phyloP scores from a whole-genome alignment of 2,329 filamentous ascomycete genomes.

The Penicillium occitanis region DNA sequence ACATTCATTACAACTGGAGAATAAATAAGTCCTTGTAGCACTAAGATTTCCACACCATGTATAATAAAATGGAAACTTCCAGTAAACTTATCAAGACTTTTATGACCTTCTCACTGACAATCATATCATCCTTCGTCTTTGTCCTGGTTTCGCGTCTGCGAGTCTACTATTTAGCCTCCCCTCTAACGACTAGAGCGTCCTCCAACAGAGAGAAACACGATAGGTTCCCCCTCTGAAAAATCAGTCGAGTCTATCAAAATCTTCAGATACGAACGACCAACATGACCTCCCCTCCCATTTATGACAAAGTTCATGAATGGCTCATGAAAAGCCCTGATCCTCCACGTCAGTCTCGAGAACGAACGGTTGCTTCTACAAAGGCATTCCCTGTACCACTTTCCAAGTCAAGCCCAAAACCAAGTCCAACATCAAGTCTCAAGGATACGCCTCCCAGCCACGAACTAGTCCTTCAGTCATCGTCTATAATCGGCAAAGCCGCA shows the following conservation, averaged over 20 bases:
- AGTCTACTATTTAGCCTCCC: no score
- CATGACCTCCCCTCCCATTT: not conserved
- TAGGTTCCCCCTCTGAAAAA: not conserved
- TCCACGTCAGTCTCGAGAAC: not conserved
- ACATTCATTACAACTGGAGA: not conserved
- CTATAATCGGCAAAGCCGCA: not conserved
- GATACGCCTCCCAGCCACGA: not conserved
- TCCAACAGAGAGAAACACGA: not conserved
- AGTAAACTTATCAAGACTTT: not conserved
- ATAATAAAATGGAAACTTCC: not conserved
- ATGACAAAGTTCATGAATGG: slow-evolving; percentile 1
- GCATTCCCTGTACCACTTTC: not conserved
- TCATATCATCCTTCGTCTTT: not conserved
- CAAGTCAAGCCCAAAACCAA: not conserved
- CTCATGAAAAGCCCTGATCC: slow-evolving; percentile 7
- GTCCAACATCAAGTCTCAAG: not conserved
- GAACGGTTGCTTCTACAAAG: not conserved
- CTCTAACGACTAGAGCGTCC: no score
- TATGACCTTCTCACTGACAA: no score
- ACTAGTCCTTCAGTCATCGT: not conserved
- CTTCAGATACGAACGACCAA: not conserved
- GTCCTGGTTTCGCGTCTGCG: not conserved
- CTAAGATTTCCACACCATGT: not conserved
- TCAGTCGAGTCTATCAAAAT: not conserved
- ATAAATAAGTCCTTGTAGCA: not conserved